Conservation (phyloP, 805 yeast species). For the Wickerhamiella kazuoi region DNA sequence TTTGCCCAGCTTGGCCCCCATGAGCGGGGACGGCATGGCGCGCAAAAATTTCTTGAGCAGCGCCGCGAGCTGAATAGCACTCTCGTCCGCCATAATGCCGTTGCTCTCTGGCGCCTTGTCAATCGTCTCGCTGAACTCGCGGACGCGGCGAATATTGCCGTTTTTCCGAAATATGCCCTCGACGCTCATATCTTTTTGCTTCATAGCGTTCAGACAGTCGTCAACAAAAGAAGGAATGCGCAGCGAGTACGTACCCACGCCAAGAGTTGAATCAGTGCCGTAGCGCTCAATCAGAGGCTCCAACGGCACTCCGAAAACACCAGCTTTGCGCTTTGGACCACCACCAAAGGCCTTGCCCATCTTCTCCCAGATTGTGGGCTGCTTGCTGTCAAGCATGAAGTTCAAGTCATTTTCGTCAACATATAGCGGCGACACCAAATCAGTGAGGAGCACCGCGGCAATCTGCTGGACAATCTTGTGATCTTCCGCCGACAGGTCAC, state of each 20-base stretch:
- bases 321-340: constrained; percentile 13
- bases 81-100: constrained; percentile 57
- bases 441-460: constrained; percentile 30
- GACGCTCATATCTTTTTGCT: constrained; percentile 79
- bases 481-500: constrained; percentile 33
- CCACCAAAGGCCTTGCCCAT: constrained; percentile 24
- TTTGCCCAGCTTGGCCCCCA: constrained; percentile 59
- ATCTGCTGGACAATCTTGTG: constrained; percentile 41
- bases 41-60: constrained; percentile 77
- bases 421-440: constrained; percentile 18
- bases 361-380: constrained; percentile 30
- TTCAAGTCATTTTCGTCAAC: constrained; percentile 20
- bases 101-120: constrained; percentile 54
- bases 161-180: constrained; percentile 94
- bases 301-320: constrained; percentile 67
- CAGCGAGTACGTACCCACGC: constrained; percentile 64
- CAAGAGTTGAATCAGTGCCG: constrained; percentile 73
- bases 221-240: constrained; percentile 75
- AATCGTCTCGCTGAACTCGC: constrained; percentile 53
- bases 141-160: constrained; percentile 75
- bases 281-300: constrained; percentile 44
- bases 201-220: constrained; percentile 65
- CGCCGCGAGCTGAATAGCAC: constrained; percentile 85
- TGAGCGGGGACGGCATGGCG: constrained; percentile 80
- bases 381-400: constrained; percentile 7